Percentiles rank a stretch among this genome's conserved stretches.
Evolutionary conservation across 495 filamentous ascomycete species (phyloP).

Genomic region (Hypoxylon fuscum): DNA sequence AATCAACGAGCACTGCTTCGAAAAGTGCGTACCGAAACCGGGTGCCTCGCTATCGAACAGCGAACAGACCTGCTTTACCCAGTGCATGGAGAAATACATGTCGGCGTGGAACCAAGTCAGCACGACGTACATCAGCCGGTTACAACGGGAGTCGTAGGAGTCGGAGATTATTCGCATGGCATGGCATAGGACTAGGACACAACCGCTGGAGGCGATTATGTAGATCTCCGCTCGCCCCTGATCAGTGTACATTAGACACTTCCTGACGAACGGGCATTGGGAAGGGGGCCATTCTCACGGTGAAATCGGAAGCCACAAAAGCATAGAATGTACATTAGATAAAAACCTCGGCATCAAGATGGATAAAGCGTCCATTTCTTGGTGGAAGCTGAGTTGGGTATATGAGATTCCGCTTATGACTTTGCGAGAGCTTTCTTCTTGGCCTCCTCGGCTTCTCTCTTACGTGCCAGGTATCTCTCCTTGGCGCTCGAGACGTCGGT

Average conservation of each 20-base stretch:
- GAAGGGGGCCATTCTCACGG: conserved; percentile 12
- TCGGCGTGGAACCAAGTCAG: conserved; percentile 87
- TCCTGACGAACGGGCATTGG: conserved; percentile 3
- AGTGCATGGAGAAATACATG: conserved; percentile 99
- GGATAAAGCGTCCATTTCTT: conserved; percentile 8
- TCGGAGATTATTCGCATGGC: not conserved
- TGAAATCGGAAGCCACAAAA: conserved; percentile 4
- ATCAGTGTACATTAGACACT: conserved; percentile 18
- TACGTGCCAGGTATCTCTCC: conserved; percentile 87
- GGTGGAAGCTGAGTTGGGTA: conserved; percentile 18
- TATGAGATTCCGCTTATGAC: conserved; percentile 31
- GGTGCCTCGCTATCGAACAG: conserved; percentile 78
- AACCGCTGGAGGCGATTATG: not conserved
- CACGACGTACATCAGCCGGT: conserved; percentile 73
- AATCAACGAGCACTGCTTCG: conserved; percentile 97
- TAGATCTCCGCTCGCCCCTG: not conserved
- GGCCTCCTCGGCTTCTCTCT: conserved; percentile 78
- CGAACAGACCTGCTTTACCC: conserved; percentile 77
- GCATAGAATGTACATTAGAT: conserved; percentile 41
- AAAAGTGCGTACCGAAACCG: conserved; percentile 88
- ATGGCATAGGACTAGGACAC: not conserved
- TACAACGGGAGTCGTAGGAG: conserved; percentile 66
- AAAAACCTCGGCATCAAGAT: conserved; percentile 15
- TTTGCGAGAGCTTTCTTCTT: conserved; percentile 58
- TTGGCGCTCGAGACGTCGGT: conserved; percentile 84